Conservation (phyloP, 305 asterid species). For the Fraxinus sp. region DNA sequence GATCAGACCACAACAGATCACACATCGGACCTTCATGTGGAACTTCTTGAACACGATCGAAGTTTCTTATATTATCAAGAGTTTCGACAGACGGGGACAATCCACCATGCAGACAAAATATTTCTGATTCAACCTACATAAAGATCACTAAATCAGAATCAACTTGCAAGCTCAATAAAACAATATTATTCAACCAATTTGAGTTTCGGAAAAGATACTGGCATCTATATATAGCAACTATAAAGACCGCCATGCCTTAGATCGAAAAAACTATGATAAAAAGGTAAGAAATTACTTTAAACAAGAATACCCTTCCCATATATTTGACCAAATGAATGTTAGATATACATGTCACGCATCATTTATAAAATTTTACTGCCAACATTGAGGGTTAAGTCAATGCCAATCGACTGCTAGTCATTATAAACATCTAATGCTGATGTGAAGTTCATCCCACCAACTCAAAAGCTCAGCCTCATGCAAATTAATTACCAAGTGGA, state of each 20-base stretch:
- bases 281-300: neutral
- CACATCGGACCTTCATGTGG: slow-evolving; percentile 92
- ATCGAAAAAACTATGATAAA: neutral
- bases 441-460: neutral
- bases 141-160: slow-evolving; percentile 17
- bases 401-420: neutral
- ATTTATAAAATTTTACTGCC: neutral
- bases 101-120: slow-evolving; percentile 64
- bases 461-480: neutral
- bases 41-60: slow-evolving; percentile 69
- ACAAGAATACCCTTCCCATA: neutral
- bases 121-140: slow-evolving; percentile 61
- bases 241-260: neutral
- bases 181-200: neutral
- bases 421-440: neutral
- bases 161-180: neutral
- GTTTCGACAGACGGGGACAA: slow-evolving; percentile 64
- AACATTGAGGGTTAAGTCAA: neutral
- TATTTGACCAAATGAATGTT: neutral
- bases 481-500: neutral
- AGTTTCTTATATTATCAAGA: slow-evolving; percentile 59
- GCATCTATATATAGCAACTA: neutral
- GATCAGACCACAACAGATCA: slow-evolving; percentile 82
- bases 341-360: neutral
- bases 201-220: slow-evolving; percentile 5